These are phyloP conservation scores for Pythium dissimile DNA, from an alignment of 352 stramenopile species.

Conservation along the genomic window DNA sequence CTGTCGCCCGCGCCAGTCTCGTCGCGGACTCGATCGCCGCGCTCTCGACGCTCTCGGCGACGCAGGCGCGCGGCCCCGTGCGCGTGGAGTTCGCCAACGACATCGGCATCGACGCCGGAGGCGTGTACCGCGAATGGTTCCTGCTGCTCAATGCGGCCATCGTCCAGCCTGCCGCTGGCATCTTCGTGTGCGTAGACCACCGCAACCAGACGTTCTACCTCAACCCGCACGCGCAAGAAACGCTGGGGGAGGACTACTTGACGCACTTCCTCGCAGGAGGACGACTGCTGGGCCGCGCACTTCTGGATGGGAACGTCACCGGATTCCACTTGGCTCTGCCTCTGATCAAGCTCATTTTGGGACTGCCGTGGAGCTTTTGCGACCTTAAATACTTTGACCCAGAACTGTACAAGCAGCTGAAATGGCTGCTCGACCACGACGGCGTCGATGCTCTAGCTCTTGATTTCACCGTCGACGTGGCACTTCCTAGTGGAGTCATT, in stretches of 20 bases:
- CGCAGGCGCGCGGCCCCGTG: constrained; percentile 10
- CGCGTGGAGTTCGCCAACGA: constrained; percentile 71
- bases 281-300: constrained; percentile 47
- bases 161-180: constrained; percentile 24
- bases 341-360: constrained; percentile 97
- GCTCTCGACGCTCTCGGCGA: not conserved
- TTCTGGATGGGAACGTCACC: constrained; percentile 90
- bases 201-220: constrained; percentile 48
- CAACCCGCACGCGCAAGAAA: constrained; percentile 20
- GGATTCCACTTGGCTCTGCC: constrained; percentile 91
- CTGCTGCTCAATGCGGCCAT: constrained; percentile 51
- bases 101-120: constrained; percentile 64
- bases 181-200: constrained; percentile 42
- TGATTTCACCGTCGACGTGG: constrained; percentile 39
- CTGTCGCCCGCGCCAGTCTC: not conserved
- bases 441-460: constrained; percentile 45
- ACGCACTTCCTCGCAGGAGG: constrained; percentile 50
- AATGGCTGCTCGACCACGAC: constrained; percentile 50
- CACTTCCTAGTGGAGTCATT: not conserved
- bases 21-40: constrained; percentile 10
- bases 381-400: constrained; percentile 87
- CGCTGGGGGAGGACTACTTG: constrained; percentile 54
- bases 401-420: constrained; percentile 45
- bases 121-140: constrained; percentile 79
- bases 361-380: constrained; percentile 90